Percentiles rank a stretch among this genome's conserved stretches.
Evolutionary conservation across 108 stramenopile genomes (phyloP).

Genomic region (Parietichytrium sp.): DNA sequence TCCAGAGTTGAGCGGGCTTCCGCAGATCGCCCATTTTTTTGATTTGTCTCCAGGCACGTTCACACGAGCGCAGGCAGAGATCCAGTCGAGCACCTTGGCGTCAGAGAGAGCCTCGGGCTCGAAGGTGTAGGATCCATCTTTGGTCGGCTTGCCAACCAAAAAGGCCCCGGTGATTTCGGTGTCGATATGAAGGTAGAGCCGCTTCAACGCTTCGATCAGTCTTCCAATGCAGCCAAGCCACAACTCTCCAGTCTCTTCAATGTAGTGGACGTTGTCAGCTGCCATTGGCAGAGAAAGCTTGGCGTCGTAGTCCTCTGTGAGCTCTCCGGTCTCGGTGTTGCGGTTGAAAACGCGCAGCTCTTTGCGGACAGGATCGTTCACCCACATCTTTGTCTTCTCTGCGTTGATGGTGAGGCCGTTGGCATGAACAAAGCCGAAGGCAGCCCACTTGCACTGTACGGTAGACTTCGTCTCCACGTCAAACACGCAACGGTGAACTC

Average conservation of each 20-base stretch:
- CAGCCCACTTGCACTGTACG: background rate
- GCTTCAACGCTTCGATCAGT: too few relatives aligned
- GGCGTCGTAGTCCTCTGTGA: background rate
- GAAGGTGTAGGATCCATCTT: background rate
- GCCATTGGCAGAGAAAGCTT: background rate
- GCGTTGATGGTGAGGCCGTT: background rate
- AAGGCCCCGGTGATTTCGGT: too few relatives aligned
- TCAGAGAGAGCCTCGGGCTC: background rate
- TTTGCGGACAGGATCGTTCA: background rate
- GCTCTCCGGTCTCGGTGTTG: background rate
- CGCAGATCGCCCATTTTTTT: background rate
- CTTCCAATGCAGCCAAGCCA: too few relatives aligned
- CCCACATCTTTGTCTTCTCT: background rate
- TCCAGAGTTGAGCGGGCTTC: background rate
- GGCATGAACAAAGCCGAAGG: background rate
- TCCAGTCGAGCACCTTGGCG: background rate
- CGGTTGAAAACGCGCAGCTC: background rate
- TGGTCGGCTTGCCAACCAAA: too few relatives aligned
- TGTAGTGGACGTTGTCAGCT: background rate
- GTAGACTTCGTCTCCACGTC: background rate
- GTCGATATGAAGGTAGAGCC: too few relatives aligned
- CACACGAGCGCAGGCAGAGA: background rate
- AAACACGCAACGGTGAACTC: slow-evolving; percentile 16
- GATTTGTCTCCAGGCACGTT: background rate
- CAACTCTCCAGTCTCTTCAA: background rate